Conservation (phyloP, 805 yeast genomes). For the Wickerhamomyces tratensis region DNA sequence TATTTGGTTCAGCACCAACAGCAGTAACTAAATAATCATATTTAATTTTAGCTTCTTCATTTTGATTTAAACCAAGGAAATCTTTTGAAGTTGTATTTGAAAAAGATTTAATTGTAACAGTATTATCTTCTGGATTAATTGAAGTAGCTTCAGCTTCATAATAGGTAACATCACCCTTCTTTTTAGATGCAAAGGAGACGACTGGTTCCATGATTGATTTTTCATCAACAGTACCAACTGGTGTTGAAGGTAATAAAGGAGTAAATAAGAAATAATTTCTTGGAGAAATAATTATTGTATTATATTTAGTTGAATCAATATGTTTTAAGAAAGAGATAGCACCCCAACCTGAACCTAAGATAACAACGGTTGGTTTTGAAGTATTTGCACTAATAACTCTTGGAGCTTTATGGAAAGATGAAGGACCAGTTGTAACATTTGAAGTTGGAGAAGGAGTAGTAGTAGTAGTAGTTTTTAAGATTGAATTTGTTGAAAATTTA, state of each 20-base stretch:
- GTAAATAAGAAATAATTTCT: conserved; percentile 92
- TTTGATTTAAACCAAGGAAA: conserved; percentile 24
- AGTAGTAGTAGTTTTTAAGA: conserved; percentile 2
- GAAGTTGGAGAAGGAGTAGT: conserved; percentile 9
- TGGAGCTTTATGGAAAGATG: conserved; percentile 28
- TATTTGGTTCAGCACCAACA: conserved; percentile 90
- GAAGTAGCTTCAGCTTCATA: conserved; percentile 87
- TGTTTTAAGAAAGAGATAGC: conserved; percentile 76
- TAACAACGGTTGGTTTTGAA: conserved; percentile 40
- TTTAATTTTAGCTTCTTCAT: conserved; percentile 34
- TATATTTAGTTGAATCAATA: conserved; percentile 79
- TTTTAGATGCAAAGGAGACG: conserved; percentile 72
- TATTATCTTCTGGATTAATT: conserved; percentile 67
- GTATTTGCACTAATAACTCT: conserved; percentile 24
- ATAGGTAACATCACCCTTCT: conserved; percentile 69
- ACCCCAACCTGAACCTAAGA: conserved; percentile 92
- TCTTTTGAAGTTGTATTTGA: conserved; percentile 23
- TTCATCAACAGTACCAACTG: conserved; percentile 85
- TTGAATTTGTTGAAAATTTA: background rate
- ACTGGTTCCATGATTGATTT: conserved; percentile 94
- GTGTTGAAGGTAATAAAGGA: conserved; percentile 86
- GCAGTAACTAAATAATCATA: conserved; percentile 85
- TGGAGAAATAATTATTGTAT: conserved; percentile 84
- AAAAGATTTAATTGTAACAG: conserved; percentile 47
- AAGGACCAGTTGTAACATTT: conserved; percentile 23